phyloP scores from a whole-genome alignment of 176 grass and related monocot species.

The Echinochloa phyllopogon region DNA sequence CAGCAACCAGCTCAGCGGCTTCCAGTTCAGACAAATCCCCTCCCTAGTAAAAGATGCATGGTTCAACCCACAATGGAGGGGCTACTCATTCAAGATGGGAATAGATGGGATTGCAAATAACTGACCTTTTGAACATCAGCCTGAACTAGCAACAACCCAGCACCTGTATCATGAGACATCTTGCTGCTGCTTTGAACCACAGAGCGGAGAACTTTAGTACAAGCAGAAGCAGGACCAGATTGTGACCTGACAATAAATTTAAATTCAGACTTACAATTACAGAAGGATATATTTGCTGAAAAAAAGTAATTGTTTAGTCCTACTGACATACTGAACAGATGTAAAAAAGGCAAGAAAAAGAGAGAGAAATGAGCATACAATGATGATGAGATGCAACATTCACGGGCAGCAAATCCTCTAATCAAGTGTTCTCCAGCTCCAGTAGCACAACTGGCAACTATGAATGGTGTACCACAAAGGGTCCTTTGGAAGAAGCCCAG shows the following conservation, averaged over 20 bases:
- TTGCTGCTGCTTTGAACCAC: constrained; percentile 62
- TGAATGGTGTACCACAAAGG: constrained; percentile 71
- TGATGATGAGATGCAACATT: constrained; percentile 85
- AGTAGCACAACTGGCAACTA: constrained; percentile 81
- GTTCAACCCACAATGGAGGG: constrained; percentile 2
- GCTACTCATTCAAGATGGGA: constrained; percentile 11
- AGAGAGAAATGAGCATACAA: constrained; percentile 55
- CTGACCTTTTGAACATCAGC: constrained; percentile 72
- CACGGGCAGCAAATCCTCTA: constrained; percentile 89
- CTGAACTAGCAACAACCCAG: constrained; percentile 86
- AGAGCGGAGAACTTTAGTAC: constrained; percentile 67
- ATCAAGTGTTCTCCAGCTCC: constrained; percentile 92
- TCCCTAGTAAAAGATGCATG: constrained; percentile 41
- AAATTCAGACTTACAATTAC: background rate
- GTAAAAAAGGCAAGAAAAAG: background rate
- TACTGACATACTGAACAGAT: background rate
- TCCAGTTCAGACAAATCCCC: constrained; percentile 48
- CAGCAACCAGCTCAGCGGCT: constrained; percentile 76
- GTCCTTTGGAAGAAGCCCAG: constrained; percentile 87
- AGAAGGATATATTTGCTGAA: constrained; percentile 5
- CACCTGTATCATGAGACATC: constrained; percentile 72
- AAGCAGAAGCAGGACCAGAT: constrained; percentile 75
- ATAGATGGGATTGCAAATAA: background rate
- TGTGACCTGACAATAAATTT: constrained; percentile 60
- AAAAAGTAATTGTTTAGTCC: background rate